phyloP scores from a whole-genome alignment of 2,329 filamentous ascomycete genomes.

The Aspergillus felis region DNA sequence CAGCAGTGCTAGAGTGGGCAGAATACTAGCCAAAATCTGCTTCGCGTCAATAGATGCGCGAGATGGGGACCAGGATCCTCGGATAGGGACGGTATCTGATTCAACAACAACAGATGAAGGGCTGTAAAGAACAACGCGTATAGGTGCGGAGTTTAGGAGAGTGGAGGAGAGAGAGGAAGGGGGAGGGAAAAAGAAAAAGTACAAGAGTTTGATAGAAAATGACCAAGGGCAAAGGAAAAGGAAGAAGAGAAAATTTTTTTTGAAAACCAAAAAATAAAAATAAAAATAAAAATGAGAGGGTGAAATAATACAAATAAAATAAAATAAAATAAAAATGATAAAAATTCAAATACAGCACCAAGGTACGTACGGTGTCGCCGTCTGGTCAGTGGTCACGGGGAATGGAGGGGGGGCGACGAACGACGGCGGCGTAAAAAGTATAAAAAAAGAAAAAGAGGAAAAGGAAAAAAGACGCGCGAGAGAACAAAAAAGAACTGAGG shows the following conservation, averaged over 20 bases:
- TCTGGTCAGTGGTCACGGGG: constrained; percentile 17
- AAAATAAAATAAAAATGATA: background rate
- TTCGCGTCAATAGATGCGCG: constrained; percentile 33
- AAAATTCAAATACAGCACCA: constrained; percentile 15
- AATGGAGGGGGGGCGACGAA: constrained; percentile 21
- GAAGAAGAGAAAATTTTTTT: constrained; percentile 9
- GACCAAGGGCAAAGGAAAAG: constrained; percentile 9
- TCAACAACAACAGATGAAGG: constrained; percentile 11
- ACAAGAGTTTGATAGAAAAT: background rate
- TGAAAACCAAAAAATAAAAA: constrained; percentile 6
- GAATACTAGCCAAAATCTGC: constrained; percentile 25
- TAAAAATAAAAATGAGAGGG: constrained; percentile 6
- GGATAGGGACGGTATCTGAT: constrained; percentile 12
- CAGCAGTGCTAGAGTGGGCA: constrained; percentile 25
- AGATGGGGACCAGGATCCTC: constrained; percentile 17
- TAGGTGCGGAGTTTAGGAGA: constrained; percentile 10
- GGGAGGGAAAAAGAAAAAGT: constrained; percentile 13
- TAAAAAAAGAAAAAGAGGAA: background rate
- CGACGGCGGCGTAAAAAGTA: constrained; percentile 18
- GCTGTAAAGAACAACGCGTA: constrained; percentile 17
- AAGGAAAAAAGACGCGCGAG: background rate
- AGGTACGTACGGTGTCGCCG: constrained; percentile 5
- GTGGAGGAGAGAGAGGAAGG: constrained; percentile 11
- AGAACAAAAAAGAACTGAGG: constrained; percentile 3
- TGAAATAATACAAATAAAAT: constrained; percentile 1